Conservation (phyloP, 2,329 filamentous ascomycete genomes). For the Aspergillus sp. region DNA sequence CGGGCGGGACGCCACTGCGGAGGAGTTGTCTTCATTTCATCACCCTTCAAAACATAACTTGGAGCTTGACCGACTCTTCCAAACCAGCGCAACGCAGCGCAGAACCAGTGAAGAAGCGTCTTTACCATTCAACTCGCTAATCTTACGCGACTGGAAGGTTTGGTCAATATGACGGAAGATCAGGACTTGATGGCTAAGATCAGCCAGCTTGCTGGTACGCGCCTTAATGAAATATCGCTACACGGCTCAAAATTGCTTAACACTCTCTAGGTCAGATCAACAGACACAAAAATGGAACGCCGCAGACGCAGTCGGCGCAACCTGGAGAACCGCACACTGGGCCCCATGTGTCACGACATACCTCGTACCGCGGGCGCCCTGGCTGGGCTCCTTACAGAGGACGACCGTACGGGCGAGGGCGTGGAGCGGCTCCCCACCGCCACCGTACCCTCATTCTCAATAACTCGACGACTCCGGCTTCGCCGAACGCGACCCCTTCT, state of each 20-base stretch:
- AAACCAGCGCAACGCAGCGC: neutral
- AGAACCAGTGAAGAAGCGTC: neutral
- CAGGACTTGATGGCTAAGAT: constrained; percentile 57
- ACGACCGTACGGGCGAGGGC: constrained; percentile 40
- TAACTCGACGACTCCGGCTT: constrained; percentile 31
- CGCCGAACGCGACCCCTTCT: constrained; percentile 23
- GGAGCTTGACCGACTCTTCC: neutral
- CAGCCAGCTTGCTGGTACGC: constrained; percentile 57
- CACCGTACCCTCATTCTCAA: constrained; percentile 68
- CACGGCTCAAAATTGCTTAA: constrained; percentile 13
- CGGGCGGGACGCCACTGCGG: neutral
- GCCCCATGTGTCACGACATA: constrained; percentile 30
- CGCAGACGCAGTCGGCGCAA: constrained; percentile 22
- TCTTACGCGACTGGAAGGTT: constrained; percentile 1
- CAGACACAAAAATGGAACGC: constrained; percentile 65
- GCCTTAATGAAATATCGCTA: constrained; percentile 26
- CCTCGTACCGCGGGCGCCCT: constrained; percentile 29
- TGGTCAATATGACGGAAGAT: constrained; percentile 52
- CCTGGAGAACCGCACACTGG: constrained; percentile 21
- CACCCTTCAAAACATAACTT: neutral
- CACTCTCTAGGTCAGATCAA: constrained; percentile 69
- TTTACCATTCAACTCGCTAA: neutral
- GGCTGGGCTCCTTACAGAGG: constrained; percentile 47
- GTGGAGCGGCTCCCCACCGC: constrained; percentile 45
- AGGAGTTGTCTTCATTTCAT: neutral